phyloP scores from a whole-genome alignment of 1,139 yeast species.

The Protomyces inouyei region DNA sequence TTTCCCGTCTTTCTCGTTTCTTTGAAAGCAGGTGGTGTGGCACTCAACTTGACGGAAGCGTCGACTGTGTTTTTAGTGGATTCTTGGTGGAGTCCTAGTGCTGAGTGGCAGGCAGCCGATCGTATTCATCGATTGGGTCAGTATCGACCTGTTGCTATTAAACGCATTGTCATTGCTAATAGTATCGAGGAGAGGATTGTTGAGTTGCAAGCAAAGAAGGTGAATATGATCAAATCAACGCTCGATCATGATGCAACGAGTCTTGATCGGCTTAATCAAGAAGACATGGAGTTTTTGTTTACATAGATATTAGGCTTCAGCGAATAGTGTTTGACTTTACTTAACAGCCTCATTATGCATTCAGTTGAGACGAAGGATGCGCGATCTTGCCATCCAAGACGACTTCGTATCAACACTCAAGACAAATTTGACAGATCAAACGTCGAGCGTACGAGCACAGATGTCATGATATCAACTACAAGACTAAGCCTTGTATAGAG shows the following conservation, averaged over 20 bases:
- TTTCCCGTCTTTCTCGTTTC: slow-evolving; percentile 94
- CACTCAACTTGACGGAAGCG: slow-evolving; percentile 90
- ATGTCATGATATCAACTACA: no score
- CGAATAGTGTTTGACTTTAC: no score
- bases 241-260: slow-evolving; percentile 9
- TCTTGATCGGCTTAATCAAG: slow-evolving; percentile 12
- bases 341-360: no score
- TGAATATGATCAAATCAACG: slow-evolving; percentile 68
- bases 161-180: slow-evolving; percentile 88
- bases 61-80: slow-evolving; percentile 91
- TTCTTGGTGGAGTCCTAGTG: slow-evolving; percentile 99
- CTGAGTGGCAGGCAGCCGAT: slow-evolving; percentile 97
- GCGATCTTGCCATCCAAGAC: no score
- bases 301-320: not conserved
- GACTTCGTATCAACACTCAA: no score
- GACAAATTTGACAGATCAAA: no score
- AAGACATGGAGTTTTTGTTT: slow-evolving; percentile 20
- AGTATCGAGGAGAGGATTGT: slow-evolving; percentile 94
- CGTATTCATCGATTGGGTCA: slow-evolving; percentile 98
- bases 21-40: slow-evolving; percentile 97
- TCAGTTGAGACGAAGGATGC: no score
- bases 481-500: slow-evolving; percentile 21
- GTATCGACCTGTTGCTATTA: slow-evolving; percentile 86
- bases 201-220: slow-evolving; percentile 93
- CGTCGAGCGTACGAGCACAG: no score